Evolutionary conservation across 2,329 filamentous ascomycete species (phyloP), one percentile per base, ranked within the genome.

Genomic region (Diaporthe aspalathi): DNA sequence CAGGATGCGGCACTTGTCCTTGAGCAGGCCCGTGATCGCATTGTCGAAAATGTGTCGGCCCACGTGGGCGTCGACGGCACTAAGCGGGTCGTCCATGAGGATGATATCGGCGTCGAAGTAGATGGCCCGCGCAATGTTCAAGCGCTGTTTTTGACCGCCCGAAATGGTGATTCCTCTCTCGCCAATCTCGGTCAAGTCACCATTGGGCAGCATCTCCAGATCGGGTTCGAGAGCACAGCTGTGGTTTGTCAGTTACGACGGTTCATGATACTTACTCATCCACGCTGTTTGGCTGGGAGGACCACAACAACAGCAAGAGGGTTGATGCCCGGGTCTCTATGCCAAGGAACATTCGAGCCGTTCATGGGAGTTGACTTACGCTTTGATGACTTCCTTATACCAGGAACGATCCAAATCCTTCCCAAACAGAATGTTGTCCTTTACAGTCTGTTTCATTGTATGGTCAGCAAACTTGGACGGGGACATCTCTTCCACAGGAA

Each of bases 81-180:
- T 76, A 20, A 81, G 73, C 4, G 78, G 77, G 67, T 81, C 79
- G 60, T 81, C 80, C 68, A 81, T 74, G 11, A 81, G 74, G 11
- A 81, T 70, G 38, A 80, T 76, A 49, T 78, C 74, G 17, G 78
- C 75, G 38, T 80, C 74, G 40, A 80, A 77, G 81, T 88, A 73
- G 27, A 82, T 76, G 4, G 81, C 79, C 45, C 96, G 89, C 20
- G 96, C 96, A 77, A 98, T 98, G 79, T 98, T 98, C 75, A 98
- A 85, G 12, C 96, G 90, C 80, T 98, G 95, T 81, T 98, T 98
- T 81, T 98, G 95, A 1, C 95, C 95, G 70, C 95, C 95, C n/a
- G 94, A 98, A 1, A 98, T 93, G 1, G 94, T 98, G 77, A 98
- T 98, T 68, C 96, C 95, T 73, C 94, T 91, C 81, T 98, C 95